Percentiles rank a stretch among this genome's conserved stretches.
Conservation (phyloP, 805 yeast species). For the Candida pseudofarinosa region DNA sequence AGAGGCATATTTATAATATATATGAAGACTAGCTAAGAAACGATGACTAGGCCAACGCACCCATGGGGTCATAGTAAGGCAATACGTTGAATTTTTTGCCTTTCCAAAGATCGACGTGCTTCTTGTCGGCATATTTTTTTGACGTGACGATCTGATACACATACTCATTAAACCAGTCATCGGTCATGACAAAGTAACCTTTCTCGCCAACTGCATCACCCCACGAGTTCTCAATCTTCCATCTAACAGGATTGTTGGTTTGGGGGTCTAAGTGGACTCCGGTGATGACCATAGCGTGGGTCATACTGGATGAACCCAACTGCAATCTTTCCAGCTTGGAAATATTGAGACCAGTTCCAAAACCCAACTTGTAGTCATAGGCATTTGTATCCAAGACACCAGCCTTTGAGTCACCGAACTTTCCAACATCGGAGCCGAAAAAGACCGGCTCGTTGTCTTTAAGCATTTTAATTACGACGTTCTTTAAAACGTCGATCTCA, state of each 20-base stretch:
- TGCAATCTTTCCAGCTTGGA: constrained; percentile 65
- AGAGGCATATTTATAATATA: too few relatives aligned
- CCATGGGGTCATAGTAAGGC: constrained; percentile 43
- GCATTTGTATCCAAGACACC: constrained; percentile 73
- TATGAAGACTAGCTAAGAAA: too few relatives aligned
- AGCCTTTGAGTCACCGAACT: constrained; percentile 54
- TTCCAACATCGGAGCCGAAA: constrained; percentile 88
- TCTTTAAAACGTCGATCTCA: constrained; percentile 53
- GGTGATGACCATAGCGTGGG: constrained; percentile 86
- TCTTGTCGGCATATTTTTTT: constrained; percentile 33
- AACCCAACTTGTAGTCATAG: constrained; percentile 60
- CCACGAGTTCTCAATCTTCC: constrained; percentile 46
- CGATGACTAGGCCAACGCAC: constrained; percentile 39
- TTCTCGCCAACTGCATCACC: constrained; percentile 37
- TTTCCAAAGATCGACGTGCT: constrained; percentile 34
- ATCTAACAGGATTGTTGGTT: constrained; percentile 35
- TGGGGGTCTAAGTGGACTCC: constrained; percentile 69
- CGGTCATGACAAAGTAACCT: constrained; percentile 43
- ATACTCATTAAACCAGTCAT: constrained; percentile 41
- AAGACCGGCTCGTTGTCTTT: constrained; percentile 75
- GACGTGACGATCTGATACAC: constrained; percentile 40
- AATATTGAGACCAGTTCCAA: constrained; percentile 49
- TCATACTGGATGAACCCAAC: constrained; percentile 73
- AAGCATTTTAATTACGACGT: constrained; percentile 63
- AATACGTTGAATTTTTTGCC: constrained; percentile 26